Percentiles rank a stretch among this genome's conserved stretches.
Conservation (phyloP, 176 grass and related monocot species). For the Bromus sterilis region DNA sequence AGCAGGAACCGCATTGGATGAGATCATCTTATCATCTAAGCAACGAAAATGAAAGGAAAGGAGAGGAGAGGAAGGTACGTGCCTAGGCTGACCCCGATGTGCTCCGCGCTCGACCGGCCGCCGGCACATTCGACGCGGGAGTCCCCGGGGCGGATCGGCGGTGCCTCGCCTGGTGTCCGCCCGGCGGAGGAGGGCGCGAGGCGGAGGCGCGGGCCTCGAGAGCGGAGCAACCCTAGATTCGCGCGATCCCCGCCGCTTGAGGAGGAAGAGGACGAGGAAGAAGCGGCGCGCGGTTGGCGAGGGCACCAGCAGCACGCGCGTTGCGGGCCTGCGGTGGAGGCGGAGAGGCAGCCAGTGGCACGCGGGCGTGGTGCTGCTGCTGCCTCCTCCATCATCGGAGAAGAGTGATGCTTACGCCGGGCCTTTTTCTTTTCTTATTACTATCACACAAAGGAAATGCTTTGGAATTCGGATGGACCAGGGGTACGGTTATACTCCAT, state of each 20-base stretch:
- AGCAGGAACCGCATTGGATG: background rate
- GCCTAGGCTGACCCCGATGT: slow-evolving; percentile 15
- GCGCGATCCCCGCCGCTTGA: background rate
- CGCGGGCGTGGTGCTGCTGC: background rate
- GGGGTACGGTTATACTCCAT: too few species aligned
- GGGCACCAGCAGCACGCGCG: background rate
- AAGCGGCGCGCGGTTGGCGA: slow-evolving; percentile 2
- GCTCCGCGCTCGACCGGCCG: background rate
- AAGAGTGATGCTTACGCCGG: background rate
- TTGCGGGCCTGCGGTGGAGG: background rate
- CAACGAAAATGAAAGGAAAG: background rate
- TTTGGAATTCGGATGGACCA: too few species aligned
- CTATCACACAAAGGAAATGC: background rate
- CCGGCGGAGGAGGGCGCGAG: background rate
- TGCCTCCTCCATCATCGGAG: background rate
- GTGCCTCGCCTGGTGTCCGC: background rate
- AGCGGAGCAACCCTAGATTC: slow-evolving; percentile 31
- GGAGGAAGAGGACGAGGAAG: background rate
- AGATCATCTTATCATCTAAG: too few species aligned
- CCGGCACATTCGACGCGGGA: slow-evolving; percentile 10
- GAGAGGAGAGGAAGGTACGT: background rate
- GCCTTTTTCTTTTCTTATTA: background rate
- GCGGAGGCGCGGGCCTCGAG: background rate
- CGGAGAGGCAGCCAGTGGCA: background rate
- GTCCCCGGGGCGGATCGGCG: background rate